Evolutionary conservation across 1,284 basidiomycete genomes (phyloP).

Genomic region (Volvariella volvacea): DNA sequence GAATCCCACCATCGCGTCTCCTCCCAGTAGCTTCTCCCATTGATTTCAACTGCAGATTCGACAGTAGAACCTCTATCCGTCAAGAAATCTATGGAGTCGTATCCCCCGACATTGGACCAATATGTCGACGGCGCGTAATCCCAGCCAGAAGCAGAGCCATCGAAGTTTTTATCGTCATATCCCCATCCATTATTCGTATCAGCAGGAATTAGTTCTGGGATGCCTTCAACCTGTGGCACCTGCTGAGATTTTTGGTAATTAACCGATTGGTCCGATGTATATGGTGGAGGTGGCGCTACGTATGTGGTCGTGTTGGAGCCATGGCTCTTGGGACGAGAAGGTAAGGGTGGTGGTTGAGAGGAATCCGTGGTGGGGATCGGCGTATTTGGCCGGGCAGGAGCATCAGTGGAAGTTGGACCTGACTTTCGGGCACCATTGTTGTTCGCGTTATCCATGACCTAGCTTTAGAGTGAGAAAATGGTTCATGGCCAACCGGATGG

Average conservation of each 20-base stretch:
- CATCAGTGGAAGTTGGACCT: conserved; percentile 31
- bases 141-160: conserved; percentile 12
- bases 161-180: conserved; percentile 9
- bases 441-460: conserved; percentile 31
- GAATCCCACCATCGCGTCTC: conserved; percentile 65
- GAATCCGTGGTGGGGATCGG: conserved; percentile 29
- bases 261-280: conserved; percentile 21
- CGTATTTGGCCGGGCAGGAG: conserved; percentile 30
- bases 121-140: conserved; percentile 5
- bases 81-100: conserved; percentile 21
- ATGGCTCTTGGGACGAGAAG: conserved; percentile 27
- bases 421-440: conserved; percentile 27
- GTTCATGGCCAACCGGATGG: no score
- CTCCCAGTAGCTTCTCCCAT: conserved; percentile 48
- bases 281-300: conserved; percentile 22
- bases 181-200: conserved; percentile 11
- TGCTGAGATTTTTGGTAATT: conserved; percentile 41
- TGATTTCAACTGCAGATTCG: conserved; percentile 33
- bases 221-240: conserved; percentile 27
- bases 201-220: conserved; percentile 25
- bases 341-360: conserved; percentile 27
- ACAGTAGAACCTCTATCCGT: conserved; percentile 10
- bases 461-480: not conserved
- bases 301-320: conserved; percentile 37
- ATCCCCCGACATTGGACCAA: conserved; percentile 10